Base-by-base conservation (phyloP, 768 basidiomycete genomes). In the Crassisporium funariophilum region DNA sequence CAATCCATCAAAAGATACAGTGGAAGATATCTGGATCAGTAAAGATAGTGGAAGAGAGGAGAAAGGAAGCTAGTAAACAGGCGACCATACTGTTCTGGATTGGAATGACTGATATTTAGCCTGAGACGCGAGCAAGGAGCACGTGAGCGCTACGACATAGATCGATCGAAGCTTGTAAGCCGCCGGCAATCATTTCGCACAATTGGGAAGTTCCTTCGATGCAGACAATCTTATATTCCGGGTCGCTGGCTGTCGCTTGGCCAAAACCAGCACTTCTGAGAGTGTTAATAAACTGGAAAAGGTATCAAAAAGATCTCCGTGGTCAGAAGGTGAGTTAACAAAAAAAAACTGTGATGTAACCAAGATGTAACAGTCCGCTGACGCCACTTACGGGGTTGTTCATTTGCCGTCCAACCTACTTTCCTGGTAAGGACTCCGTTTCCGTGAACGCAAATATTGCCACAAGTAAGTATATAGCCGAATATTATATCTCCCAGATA, bases 1-100 rank as follows among this genome's bases (percentile, higher is more conserved):
- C 78, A 83, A 20, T 77, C 75, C 78, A 79, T 79, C 41, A 25
- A 57, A 46, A 35, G 46, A 49, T n/a, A 38, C 43, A 36, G 20
- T 27, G 22, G 29, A 36, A 44, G 45, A 44, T 51, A 41, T 52
- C 47, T 49, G 52, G 43, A 55, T 31, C n/a, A n/a, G n/a, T 47
- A 35, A 50, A 35, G 38, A 44, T 50, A 39, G 49, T 58, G 58
- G 54, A 53, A 49, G 50, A 55, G 52, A 51, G 57, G 35, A 53
- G 54, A 47, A 50, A 55, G 52, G 51, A 50, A 50, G 53, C 52
- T 29, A 40, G 13, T 46, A 57, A 35, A 39, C 19, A 46, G 23
- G 44, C 27, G 43, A 38, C 5, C 46, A 40, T 47, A 44, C n/a
- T n/a, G n/a, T n/a, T n/a, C n/a, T n/a, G 38, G 34, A 22, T 46